Evolutionary conservation across 75 land plant genomes (phyloP).

Genomic region (Adiantum capillusveneris): DNA sequence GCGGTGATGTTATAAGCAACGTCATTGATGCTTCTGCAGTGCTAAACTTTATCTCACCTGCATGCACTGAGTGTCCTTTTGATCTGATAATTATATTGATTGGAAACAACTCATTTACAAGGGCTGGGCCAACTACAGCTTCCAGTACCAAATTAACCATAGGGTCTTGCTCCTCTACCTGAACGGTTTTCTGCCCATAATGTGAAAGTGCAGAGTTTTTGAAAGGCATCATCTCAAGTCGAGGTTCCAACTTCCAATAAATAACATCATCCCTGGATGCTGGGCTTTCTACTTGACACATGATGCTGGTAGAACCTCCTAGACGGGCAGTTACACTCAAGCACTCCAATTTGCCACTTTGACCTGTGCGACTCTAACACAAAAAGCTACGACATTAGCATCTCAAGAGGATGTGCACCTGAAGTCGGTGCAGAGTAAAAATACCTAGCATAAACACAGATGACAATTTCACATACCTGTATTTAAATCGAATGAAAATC

Average conservation of each 20-base stretch:
- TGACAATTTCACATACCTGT: slow-evolving; percentile 23
- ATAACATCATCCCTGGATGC: slow-evolving; percentile 78
- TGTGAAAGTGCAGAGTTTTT: slow-evolving; percentile 60
- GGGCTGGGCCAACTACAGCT: slow-evolving; percentile 60
- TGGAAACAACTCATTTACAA: slow-evolving; percentile 76
- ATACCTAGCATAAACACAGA: too few relatives aligned
- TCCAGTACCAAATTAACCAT: slow-evolving; percentile 62
- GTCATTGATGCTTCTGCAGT: slow-evolving; percentile 42
- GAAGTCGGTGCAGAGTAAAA: too few relatives aligned
- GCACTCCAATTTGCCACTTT: slow-evolving; percentile 95
- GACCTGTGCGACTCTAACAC: slow-evolving; percentile 46
- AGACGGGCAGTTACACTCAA: slow-evolving; percentile 60
- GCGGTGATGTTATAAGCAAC: neutral
- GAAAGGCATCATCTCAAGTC: slow-evolving; percentile 56
- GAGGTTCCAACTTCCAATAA: slow-evolving; percentile 84
- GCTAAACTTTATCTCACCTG: slow-evolving; percentile 83
- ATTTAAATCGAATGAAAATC: slow-evolving; percentile 28
- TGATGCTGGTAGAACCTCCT: slow-evolving; percentile 53
- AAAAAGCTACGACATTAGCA: neutral
- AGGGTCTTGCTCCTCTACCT: slow-evolving; percentile 95
- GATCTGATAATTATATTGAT: slow-evolving; percentile 50
- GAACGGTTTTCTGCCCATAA: slow-evolving; percentile 77
- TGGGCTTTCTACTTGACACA: slow-evolving; percentile 93
- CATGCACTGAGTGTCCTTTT: slow-evolving; percentile 56
- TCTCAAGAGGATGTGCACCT: too few relatives aligned